Evolutionary conservation across 257 asterid genomes (phyloP).

Genomic region (Plantago elongata): DNA sequence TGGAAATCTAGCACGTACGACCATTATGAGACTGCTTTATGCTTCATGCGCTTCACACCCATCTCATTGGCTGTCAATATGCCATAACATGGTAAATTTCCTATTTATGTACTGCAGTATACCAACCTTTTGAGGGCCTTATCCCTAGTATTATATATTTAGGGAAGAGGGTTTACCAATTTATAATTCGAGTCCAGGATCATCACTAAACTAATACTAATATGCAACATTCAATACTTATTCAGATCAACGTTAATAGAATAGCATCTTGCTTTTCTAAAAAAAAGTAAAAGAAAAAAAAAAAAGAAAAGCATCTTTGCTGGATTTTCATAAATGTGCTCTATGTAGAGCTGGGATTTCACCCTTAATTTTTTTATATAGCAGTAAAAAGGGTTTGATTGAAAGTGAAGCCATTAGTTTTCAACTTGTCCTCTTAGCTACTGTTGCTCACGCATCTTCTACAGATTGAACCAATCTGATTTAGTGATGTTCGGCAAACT

Average conservation of each 20-base stretch:
- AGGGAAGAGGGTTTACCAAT: too few species aligned
- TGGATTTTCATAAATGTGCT: too few species aligned
- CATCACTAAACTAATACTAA: too few species aligned
- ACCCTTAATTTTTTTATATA: background rate
- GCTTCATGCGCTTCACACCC: slow-evolving; percentile 89
- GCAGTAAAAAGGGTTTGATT: background rate
- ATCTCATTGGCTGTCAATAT: slow-evolving; percentile 88
- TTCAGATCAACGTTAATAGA: too few species aligned
- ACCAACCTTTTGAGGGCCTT: background rate
- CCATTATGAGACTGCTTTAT: slow-evolving; percentile 80
- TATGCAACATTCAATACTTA: too few species aligned
- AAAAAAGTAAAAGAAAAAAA: too few species aligned
- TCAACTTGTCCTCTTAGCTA: background rate
- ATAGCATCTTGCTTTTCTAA: too few species aligned
- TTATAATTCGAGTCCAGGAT: too few species aligned
- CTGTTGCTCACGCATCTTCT: background rate
- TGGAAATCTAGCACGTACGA: slow-evolving; percentile 76
- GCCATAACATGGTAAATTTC: slow-evolving; percentile 72
- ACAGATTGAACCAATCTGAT: background rate
- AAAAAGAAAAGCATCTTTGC: too few species aligned
- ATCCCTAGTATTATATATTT: too few species aligned
- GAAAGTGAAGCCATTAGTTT: slow-evolving; percentile 4
- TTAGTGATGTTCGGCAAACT: background rate
- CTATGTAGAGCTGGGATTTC: too few species aligned
- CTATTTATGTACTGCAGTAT: slow-evolving; percentile 16